Conservation (phyloP, 1,284 basidiomycete species). For the Coniferiporia sulphurascens region DNA sequence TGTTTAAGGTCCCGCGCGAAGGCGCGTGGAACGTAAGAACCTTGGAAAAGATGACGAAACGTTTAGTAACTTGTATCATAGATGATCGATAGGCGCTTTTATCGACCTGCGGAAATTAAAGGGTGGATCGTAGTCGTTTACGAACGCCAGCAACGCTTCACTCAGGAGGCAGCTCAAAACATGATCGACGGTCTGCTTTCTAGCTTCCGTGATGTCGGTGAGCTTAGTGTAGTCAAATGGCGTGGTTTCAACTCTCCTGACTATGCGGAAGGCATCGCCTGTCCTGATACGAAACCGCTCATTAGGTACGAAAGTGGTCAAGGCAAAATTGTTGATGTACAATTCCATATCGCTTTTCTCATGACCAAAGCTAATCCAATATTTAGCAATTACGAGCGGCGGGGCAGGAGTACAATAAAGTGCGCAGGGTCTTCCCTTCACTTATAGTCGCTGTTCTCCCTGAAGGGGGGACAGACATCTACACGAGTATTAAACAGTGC, state of each 20-base stretch:
- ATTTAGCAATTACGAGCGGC: slow-evolving; percentile 42
- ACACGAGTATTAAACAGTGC: slow-evolving; percentile 66
- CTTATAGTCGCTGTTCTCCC: slow-evolving; percentile 69
- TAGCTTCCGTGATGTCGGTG: slow-evolving; percentile 52
- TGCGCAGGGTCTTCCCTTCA: slow-evolving; percentile 40
- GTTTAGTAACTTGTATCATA: slow-evolving; percentile 24
- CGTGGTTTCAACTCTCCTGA: neutral
- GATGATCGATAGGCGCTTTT: slow-evolving; percentile 63
- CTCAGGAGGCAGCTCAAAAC: slow-evolving; percentile 36
- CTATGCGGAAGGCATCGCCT: slow-evolving; percentile 43
- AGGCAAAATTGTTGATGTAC: slow-evolving; percentile 43
- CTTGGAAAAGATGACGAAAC: neutral
- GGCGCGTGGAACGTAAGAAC: slow-evolving; percentile 68
- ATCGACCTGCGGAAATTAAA: slow-evolving; percentile 41
- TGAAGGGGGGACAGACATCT: slow-evolving; percentile 67
- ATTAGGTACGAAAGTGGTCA: slow-evolving; percentile 51
- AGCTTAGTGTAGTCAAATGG: slow-evolving; percentile 24
- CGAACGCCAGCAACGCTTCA: slow-evolving; percentile 52
- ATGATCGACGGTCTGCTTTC: slow-evolving; percentile 44
- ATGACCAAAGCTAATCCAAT: neutral
- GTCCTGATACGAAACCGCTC: slow-evolving; percentile 37
- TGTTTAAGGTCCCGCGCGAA: slow-evolving; percentile 46
- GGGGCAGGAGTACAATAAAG: slow-evolving; percentile 40
- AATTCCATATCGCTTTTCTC: slow-evolving; percentile 6
- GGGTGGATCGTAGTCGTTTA: slow-evolving; percentile 63